Evolutionary conservation across 768 basidiomycete genomes (phyloP).

Genomic region (Tricholomella constricta): DNA sequence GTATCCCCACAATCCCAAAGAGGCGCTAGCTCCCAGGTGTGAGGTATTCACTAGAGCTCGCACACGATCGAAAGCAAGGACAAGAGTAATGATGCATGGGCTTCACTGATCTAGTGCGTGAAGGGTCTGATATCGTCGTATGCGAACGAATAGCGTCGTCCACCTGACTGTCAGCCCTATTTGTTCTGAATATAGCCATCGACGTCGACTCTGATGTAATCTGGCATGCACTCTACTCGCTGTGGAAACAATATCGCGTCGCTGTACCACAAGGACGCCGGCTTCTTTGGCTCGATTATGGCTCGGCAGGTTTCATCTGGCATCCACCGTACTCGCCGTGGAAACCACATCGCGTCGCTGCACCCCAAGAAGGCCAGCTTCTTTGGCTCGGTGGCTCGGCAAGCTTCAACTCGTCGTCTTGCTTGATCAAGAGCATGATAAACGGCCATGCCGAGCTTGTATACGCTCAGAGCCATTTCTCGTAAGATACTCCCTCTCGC

Average conservation of each 20-base stretch:
- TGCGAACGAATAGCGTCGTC: conserved; percentile 66
- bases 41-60: conserved; percentile 66
- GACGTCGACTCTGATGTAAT: conserved; percentile 85
- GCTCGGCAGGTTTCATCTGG: conserved; percentile 54
- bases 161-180: too few relatives aligned
- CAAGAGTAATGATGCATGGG: conserved; percentile 64
- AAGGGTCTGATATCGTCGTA: conserved; percentile 96
- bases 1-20: conserved; percentile 45
- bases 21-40: conserved; percentile 63
- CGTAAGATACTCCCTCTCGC: too few relatives aligned
- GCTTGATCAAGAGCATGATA: too few relatives aligned
- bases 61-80: conserved; percentile 89
- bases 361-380: too few relatives aligned
- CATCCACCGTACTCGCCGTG: too few relatives aligned
- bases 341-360: too few relatives aligned
- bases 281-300: conserved; percentile 65
- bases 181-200: too few relatives aligned
- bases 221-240: conserved; percentile 75
- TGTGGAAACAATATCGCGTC: conserved; percentile 73
- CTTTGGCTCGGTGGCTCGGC: too few relatives aligned
- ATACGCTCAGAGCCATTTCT: conserved; percentile 81
- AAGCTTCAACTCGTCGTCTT: too few relatives aligned
- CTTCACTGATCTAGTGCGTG: conserved; percentile 83
- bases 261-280: conserved; percentile 73
- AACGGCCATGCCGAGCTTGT: conserved; percentile 91